phyloP scores from a whole-genome alignment of 192 early-diverging fungal genomes.

The Coemansia sp. region DNA sequence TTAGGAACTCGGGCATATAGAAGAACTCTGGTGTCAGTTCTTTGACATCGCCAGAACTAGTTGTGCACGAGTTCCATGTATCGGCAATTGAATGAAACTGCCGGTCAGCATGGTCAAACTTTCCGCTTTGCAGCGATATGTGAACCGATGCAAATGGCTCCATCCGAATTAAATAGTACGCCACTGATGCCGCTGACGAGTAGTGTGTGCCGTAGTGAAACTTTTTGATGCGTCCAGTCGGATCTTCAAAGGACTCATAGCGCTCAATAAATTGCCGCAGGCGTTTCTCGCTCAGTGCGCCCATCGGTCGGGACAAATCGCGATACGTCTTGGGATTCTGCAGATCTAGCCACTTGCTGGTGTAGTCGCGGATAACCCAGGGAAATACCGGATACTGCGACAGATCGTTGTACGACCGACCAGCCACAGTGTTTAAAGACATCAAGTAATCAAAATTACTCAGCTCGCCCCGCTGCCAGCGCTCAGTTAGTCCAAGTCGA shows the following conservation, averaged over 20 bases:
- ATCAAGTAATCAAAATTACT: constrained; percentile 97
- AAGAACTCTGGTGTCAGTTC: constrained; percentile 97
- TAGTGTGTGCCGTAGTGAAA: constrained; percentile 99
- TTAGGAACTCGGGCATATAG: constrained; percentile 89
- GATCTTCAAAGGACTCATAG: constrained; percentile 66
- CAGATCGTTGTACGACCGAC: constrained; percentile 82
- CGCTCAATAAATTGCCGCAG: constrained; percentile 54
- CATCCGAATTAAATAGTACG: constrained; percentile 83
- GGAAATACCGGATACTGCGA: constrained; percentile 98
- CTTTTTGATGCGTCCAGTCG: constrained; percentile 54
- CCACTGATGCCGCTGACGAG: constrained; percentile 87
- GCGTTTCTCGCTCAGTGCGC: constrained; percentile 67
- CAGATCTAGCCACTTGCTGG: constrained; percentile 77
- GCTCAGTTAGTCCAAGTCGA: constrained; percentile 59
- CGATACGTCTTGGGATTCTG: constrained; percentile 73
- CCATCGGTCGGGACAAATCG: constrained; percentile 90
- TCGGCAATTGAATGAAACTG: constrained; percentile 76
- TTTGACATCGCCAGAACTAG: constrained; percentile 80
- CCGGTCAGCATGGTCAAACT: constrained; percentile 82
- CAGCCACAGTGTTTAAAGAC: constrained; percentile 87
- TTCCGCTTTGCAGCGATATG: constrained; percentile 61
- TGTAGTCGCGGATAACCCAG: constrained; percentile 85
- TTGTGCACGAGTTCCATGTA: constrained; percentile 72
- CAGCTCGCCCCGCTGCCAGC: constrained; percentile 84
- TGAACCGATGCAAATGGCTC: constrained; percentile 82